Base-by-base conservation (phyloP, 2,329 filamentous ascomycete species). In the Penicillium sp. region DNA sequence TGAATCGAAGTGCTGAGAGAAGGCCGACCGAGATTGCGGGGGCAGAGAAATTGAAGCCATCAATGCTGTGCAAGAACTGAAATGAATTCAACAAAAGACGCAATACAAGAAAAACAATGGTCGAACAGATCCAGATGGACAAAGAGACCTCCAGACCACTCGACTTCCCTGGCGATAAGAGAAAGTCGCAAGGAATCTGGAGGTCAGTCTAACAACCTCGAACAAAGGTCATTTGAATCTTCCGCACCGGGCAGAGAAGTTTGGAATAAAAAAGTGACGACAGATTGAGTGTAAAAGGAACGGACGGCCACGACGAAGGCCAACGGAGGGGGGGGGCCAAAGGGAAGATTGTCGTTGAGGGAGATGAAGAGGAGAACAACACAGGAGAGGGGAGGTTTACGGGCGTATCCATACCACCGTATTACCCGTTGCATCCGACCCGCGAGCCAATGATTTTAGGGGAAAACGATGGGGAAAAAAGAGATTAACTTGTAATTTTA, bases 1-100 rank as follows among this genome's bases (percentile, higher is more conserved):
- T 19, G 67, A 59, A 52, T 66, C 64, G 51, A 73, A 66, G 55
- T 69, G 68, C 49, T 67, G 66, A 49, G 69, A 55, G 52, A 71
- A 66, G 29, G 64, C 59, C 52, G 70, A 58, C 43, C 67, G 70
- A 49, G 70, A 62, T 54, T 68, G 72, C 53, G 66, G 64, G 57
- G 71, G 71, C 22, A 75, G 64, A 49, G 72, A 76, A 58, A 76
- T 70, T 16, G 72, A 75, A 55, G 74, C 71, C 73, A 75, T 75
- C 27, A 53, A 59, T 62, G 55, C 56, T 64, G 49, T 55, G 57
- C 54, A 57, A 55, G 39, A 61, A 57, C 39, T 35, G 45, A 49
- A 49, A 43, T 43, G 49, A 35, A 54, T 35, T 39, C 48, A 45
- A 27, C n/a, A 11, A 35, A 22, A 51, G 54, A 58, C 49, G 57